phyloP scores from a whole-genome alignment of 2,329 filamentous ascomycete species.

The Paraphoma sp. region DNA sequence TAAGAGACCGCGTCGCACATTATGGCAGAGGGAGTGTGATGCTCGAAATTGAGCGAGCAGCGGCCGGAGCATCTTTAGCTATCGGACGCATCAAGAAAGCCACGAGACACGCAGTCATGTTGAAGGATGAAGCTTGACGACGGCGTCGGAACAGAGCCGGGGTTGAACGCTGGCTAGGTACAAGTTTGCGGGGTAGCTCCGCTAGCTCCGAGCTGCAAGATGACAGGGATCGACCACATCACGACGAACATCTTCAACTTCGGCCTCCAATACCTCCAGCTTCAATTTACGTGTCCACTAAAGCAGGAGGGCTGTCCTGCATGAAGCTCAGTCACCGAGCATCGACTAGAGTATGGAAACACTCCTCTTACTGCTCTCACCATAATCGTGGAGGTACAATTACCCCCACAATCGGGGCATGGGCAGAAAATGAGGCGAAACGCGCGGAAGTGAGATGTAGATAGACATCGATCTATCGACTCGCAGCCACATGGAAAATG shows the following conservation, averaged over 20 bases:
- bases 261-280: not conserved
- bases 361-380: too few species aligned
- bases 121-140: not conserved
- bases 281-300: not conserved
- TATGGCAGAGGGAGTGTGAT: slow-evolving; percentile 5
- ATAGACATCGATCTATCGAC: too few species aligned
- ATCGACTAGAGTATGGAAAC: too few species aligned
- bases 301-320: too few species aligned
- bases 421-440: too few species aligned
- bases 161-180: slow-evolving; percentile 3
- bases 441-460: too few species aligned
- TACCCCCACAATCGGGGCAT: too few species aligned
- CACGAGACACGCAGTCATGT: not conserved
- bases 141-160: slow-evolving; percentile 14
- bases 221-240: not conserved
- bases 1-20: slow-evolving; percentile 31
- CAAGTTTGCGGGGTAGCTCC: slow-evolving; percentile 23
- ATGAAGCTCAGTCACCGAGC: too few species aligned
- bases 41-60: slow-evolving; percentile 26
- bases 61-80: slow-evolving; percentile 36
- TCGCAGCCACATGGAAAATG: too few species aligned
- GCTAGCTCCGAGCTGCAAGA: not conserved
- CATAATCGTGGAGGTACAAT: too few species aligned
- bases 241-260: not conserved
- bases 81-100: slow-evolving; percentile 17